phyloP scores from a whole-genome alignment of 371 early-diverging fungal genomes.

The Furculomyces boomerangus region DNA sequence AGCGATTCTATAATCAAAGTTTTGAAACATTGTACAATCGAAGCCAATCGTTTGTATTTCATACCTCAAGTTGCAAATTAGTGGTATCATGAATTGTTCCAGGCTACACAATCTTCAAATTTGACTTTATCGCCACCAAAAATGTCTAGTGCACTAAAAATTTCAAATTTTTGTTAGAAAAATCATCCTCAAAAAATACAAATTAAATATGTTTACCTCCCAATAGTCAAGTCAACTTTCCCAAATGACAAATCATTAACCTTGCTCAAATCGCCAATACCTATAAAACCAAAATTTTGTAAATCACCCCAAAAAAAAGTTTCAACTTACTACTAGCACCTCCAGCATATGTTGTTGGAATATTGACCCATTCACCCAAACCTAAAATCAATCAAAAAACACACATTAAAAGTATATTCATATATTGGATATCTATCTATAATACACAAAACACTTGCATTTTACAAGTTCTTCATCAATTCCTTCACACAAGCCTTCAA shows the following conservation, averaged over 20 bases:
- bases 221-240: slow-evolving; percentile 82
- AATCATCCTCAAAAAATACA: not conserved
- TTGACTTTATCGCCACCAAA: slow-evolving; percentile 79
- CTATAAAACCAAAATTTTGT: slow-evolving; percentile 5
- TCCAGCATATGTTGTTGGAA: slow-evolving; percentile 93
- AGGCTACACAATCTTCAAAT: slow-evolving; percentile 63
- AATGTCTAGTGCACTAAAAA: slow-evolving; percentile 76
- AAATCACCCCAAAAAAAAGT: slow-evolving; percentile 26
- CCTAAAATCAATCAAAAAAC: slow-evolving; percentile 6
- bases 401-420: slow-evolving; percentile 1
- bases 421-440: slow-evolving; percentile 9
- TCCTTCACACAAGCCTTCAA: slow-evolving; percentile 88
- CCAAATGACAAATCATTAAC: slow-evolving; percentile 65
- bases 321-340: slow-evolving; percentile 35
- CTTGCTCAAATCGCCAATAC: slow-evolving; percentile 46
- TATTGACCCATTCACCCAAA: slow-evolving; percentile 66
- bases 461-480: slow-evolving; percentile 75
- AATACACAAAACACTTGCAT: not conserved
- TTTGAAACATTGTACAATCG: too few relatives aligned
- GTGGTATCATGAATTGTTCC: slow-evolving; percentile 48
- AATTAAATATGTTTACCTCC: slow-evolving; percentile 16
- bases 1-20: too few relatives aligned
- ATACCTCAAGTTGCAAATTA: too few relatives aligned
- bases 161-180: not conserved
- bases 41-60: too few relatives aligned